A percentile compares a stretch with the other conserved stretches of the same genome.
phyloP scores from a whole-genome alignment of 352 stramenopile species.

The Globisporangium paddicum region DNA sequence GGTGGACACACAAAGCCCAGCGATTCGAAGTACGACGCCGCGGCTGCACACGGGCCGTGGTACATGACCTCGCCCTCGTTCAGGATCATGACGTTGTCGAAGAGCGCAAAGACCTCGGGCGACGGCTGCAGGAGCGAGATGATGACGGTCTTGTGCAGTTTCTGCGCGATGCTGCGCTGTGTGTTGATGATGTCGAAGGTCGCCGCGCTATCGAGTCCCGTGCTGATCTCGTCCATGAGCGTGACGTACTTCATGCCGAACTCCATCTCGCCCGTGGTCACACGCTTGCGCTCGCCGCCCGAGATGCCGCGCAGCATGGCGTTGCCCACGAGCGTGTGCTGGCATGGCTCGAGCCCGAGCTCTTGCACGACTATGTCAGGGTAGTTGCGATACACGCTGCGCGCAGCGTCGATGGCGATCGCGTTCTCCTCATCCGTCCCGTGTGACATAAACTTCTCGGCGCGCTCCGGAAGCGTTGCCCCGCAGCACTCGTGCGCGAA shows the following conservation, averaged over 20 bases:
- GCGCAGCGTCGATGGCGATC: slow-evolving; percentile 26
- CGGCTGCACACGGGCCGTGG: slow-evolving; percentile 54
- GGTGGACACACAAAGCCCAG: slow-evolving; percentile 58
- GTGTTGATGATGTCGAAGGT: slow-evolving; percentile 52
- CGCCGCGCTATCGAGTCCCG: slow-evolving; percentile 50
- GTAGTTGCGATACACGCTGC: slow-evolving; percentile 39
- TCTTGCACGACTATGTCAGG: slow-evolving; percentile 47
- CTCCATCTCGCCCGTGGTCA: slow-evolving; percentile 67
- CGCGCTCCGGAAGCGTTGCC: slow-evolving; percentile 21
- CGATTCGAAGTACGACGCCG: slow-evolving; percentile 67
- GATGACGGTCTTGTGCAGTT: slow-evolving; percentile 47
- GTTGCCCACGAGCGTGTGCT: slow-evolving; percentile 64
- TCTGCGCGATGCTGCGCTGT: slow-evolving; percentile 34
- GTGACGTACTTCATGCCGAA: slow-evolving; percentile 73
- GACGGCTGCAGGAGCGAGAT: slow-evolving; percentile 88
- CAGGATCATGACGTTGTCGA: slow-evolving; percentile 93
- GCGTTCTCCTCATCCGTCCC: slow-evolving; percentile 42
- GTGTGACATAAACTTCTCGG: slow-evolving; percentile 25
- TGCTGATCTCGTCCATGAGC: slow-evolving; percentile 80
- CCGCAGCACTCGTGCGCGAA: slow-evolving; percentile 60
- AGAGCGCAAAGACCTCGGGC: slow-evolving; percentile 90
- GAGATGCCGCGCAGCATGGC: slow-evolving; percentile 51
- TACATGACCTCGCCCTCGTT: slow-evolving; percentile 89
- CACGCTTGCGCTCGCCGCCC: slow-evolving; percentile 56
- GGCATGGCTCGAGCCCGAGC: slow-evolving; percentile 46